phyloP scores from a whole-genome alignment of 345 rosid genomes.

The Aethionema arabicum region DNA sequence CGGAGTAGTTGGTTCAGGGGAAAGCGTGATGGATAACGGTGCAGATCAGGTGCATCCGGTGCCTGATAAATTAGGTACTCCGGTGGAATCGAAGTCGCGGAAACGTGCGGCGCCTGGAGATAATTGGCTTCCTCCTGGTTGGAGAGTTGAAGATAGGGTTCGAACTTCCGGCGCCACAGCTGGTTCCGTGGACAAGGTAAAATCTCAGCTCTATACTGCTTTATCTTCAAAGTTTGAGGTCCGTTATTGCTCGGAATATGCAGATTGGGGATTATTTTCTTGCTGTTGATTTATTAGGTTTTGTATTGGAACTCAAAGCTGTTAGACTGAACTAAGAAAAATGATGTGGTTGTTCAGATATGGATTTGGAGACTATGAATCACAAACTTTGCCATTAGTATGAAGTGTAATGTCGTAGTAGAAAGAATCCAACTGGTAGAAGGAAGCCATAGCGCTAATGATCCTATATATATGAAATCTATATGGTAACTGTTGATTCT shows the following conservation, averaged over 20 bases:
- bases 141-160: conserved; percentile 74
- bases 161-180: conserved; percentile 74
- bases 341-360: background rate
- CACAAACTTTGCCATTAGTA: background rate
- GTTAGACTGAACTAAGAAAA: background rate
- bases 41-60: conserved; percentile 11
- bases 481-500: background rate
- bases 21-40: conserved; percentile 25
- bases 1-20: conserved; percentile 6
- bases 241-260: background rate
- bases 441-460: background rate
- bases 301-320: background rate
- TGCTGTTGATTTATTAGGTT: conserved; percentile 5
- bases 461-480: background rate
- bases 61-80: conserved; percentile 9
- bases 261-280: conserved; percentile 2
- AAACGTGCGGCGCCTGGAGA: conserved; percentile 33
- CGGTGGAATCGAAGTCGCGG: conserved; percentile 27
- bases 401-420: background rate
- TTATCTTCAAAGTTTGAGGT: background rate
- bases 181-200: conserved; percentile 72
- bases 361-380: background rate
- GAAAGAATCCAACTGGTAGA: background rate
- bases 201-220: conserved; percentile 13
- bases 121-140: conserved; percentile 65